These are phyloP conservation scores for Alternaria novae-zelandiae DNA, from an alignment of 2,329 filamentous ascomycete species.

Conservation along the genomic window DNA sequence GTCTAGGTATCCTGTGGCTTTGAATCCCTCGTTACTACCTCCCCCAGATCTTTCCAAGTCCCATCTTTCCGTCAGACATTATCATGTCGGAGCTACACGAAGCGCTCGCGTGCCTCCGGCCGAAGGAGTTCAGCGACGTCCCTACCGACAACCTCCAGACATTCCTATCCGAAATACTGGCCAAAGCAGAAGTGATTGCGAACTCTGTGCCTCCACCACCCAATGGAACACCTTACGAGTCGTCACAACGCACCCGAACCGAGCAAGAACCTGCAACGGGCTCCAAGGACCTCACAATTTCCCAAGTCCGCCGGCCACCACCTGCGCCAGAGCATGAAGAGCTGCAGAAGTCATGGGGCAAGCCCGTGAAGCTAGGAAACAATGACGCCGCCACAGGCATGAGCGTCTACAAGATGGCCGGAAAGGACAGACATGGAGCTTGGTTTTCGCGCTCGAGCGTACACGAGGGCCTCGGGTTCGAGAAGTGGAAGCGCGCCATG, in stretches of 20 bases:
- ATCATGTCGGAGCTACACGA: conserved; percentile 51
- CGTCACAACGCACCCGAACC: conserved; percentile 63
- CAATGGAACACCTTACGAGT: conserved; percentile 52
- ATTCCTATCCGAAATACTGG: conserved; percentile 52
- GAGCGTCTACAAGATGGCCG: conserved; percentile 77
- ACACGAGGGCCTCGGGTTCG: conserved; percentile 78
- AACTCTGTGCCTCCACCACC: conserved; percentile 74
- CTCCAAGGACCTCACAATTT: conserved; percentile 60
- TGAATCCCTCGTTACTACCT: not conserved
- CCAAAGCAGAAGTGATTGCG: conserved; percentile 71
- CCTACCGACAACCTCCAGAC: conserved; percentile 50
- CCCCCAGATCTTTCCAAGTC: not conserved
- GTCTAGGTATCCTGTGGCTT: not conserved
- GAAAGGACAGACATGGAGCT: conserved; percentile 80
- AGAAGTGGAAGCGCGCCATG: conserved; percentile 77
- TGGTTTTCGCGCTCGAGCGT: conserved; percentile 91
- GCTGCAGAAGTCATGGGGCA: conserved; percentile 83
- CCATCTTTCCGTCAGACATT: not conserved
- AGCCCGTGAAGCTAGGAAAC: conserved; percentile 74
- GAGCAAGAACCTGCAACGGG: conserved; percentile 60
- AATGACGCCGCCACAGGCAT: conserved; percentile 79
- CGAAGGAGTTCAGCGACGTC: conserved; percentile 54
- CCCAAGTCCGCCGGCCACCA: conserved; percentile 57
- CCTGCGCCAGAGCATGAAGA: conserved; percentile 61
- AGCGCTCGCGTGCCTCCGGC: conserved; percentile 53